phyloP scores from a whole-genome alignment of 768 basidiomycete genomes.

The Leucocoprinus leucothites region DNA sequence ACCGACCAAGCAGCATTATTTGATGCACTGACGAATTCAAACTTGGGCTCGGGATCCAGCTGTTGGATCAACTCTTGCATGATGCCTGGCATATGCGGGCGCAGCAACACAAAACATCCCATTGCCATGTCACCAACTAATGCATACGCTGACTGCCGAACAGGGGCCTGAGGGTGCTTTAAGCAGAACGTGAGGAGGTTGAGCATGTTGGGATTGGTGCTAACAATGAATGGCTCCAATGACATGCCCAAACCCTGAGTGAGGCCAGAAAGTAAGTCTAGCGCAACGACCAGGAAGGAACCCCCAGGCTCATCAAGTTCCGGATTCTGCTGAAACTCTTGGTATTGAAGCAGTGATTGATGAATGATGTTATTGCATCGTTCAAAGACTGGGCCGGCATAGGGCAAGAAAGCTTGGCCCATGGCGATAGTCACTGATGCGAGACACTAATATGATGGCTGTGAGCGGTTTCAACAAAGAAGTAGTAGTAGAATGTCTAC shows the following conservation, averaged over 20 bases:
- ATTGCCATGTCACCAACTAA: conserved; percentile 97
- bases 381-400: conserved; percentile 89
- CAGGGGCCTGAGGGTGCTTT: conserved; percentile 93
- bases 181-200: conserved; percentile 83
- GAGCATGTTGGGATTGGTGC: conserved; percentile 74
- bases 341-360: conserved; percentile 77
- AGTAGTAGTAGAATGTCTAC: conserved; percentile 44
- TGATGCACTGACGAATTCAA: conserved; percentile 93
- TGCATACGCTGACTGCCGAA: conserved; percentile 97
- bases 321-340: conserved; percentile 83
- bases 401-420: conserved; percentile 82
- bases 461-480: not conserved
- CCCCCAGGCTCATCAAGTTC: conserved; percentile 94
- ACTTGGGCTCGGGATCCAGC: conserved; percentile 89
- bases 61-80: conserved; percentile 89
- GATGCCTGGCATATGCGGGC: conserved; percentile 82
- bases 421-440: conserved; percentile 98
- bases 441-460: conserved; percentile 66
- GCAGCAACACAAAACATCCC: conserved; percentile 85
- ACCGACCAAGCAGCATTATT: conserved; percentile 99
- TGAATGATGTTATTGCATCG: conserved; percentile 88
- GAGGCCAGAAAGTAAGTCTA: conserved; percentile 94
- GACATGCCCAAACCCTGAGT: conserved; percentile 88
- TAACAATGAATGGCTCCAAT: conserved; percentile 70
- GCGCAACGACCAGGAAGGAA: conserved; percentile 94